phyloP scores from a whole-genome alignment of 2,329 filamentous ascomycete genomes.

The Lecanicillium sp. region DNA sequence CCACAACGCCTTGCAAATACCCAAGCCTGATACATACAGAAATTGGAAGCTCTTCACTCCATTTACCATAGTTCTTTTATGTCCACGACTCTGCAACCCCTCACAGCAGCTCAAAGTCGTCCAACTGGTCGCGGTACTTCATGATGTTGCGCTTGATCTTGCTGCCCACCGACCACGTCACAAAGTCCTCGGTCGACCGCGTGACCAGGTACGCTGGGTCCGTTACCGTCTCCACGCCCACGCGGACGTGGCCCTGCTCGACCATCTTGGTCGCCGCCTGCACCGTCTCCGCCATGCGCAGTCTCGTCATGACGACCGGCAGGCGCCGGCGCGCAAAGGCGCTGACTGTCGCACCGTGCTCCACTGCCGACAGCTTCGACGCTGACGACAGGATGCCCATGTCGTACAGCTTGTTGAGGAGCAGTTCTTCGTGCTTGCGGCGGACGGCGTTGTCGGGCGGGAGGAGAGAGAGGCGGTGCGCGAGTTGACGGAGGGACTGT shows the following conservation, averaged over 20 bases:
- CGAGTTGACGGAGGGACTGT: slow-evolving; percentile 79
- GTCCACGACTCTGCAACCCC: not conserved
- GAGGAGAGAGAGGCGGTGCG: slow-evolving; percentile 78
- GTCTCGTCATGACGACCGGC: slow-evolving; percentile 83
- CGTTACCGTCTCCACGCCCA: slow-evolving; percentile 83
- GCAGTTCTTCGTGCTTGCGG: slow-evolving; percentile 75
- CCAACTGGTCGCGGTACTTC: slow-evolving; percentile 89
- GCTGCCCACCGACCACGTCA: slow-evolving; percentile 91
- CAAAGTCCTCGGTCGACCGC: slow-evolving; percentile 87
- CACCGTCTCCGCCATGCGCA: slow-evolving; percentile 88
- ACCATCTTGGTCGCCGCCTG: slow-evolving; percentile 80
- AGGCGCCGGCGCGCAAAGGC: slow-evolving; percentile 80
- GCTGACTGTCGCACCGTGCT: slow-evolving; percentile 81
- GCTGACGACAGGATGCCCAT: slow-evolving; percentile 78
- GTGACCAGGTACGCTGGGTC: slow-evolving; percentile 88
- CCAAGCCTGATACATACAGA: no score
- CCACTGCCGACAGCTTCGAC: slow-evolving; percentile 76
- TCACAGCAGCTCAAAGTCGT: slow-evolving; percentile 89
- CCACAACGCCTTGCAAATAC: slow-evolving; percentile 8
- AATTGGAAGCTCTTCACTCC: no score
- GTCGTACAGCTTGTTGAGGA: slow-evolving; percentile 87
- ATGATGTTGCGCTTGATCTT: slow-evolving; percentile 97
- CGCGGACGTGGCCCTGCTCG: slow-evolving; percentile 88
- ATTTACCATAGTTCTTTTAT: not conserved
- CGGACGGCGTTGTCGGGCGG: slow-evolving; percentile 73